Percentiles rank a stretch among this genome's conserved stretches.
Conservation (phyloP, 2,329 filamentous ascomycete species). For the Penicillium sp. region DNA sequence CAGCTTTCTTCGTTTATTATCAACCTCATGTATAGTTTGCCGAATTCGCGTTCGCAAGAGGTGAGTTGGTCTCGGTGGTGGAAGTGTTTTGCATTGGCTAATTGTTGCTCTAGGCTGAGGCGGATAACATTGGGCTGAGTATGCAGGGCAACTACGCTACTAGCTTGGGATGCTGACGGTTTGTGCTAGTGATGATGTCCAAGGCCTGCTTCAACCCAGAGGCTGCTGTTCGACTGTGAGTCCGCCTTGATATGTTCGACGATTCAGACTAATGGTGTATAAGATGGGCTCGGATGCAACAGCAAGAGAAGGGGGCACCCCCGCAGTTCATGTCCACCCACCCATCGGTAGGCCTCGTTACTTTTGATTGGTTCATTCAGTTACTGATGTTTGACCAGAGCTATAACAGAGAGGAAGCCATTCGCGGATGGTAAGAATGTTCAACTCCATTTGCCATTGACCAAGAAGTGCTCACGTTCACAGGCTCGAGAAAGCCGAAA, state of each 20-base stretch:
- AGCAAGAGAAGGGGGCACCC: constrained; percentile 41
- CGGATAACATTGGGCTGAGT: constrained; percentile 58
- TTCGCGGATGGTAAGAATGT: constrained; percentile 47
- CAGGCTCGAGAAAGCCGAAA: constrained; percentile 41
- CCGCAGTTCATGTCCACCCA: constrained; percentile 59
- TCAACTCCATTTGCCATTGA: background rate
- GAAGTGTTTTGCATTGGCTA: constrained; percentile 2
- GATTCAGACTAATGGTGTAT: constrained; percentile 5
- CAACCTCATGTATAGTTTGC: constrained; percentile 50
- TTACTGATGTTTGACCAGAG: constrained; percentile 28
- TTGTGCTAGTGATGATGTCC: constrained; percentile 54
- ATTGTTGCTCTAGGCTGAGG: constrained; percentile 46
- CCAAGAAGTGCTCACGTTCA: constrained; percentile 12
- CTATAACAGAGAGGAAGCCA: constrained; percentile 53
- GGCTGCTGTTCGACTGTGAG: constrained; percentile 51
- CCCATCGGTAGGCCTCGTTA: constrained; percentile 43
- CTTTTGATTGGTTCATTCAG: fast-evolving
- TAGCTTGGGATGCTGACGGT: constrained; percentile 13
- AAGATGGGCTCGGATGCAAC: constrained; percentile 51
- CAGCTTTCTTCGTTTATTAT: constrained; percentile 40
- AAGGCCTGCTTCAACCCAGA: constrained; percentile 57
- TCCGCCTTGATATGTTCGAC: background rate
- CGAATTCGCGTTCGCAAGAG: constrained; percentile 56
- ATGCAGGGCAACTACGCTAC: constrained; percentile 9
- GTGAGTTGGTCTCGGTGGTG: constrained; percentile 20